Percentiles rank a stretch among this genome's conserved stretches.
These are phyloP conservation scores for Daphne laureola DNA, from an alignment of 441 rosid genomes.

Conservation along the genomic window DNA sequence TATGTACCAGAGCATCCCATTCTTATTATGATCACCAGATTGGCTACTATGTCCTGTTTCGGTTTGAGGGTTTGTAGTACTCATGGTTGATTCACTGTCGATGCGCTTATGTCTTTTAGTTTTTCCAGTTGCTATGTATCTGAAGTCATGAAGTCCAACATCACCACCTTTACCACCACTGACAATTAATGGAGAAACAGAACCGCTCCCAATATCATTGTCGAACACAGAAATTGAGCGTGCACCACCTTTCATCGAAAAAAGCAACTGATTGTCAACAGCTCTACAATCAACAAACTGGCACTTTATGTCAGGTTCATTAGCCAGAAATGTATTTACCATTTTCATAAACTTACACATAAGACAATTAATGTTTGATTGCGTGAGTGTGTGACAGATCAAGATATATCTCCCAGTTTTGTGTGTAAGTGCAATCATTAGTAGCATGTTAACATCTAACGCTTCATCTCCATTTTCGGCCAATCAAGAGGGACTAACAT, in stretches of 20 bases:
- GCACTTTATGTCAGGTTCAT: no score
- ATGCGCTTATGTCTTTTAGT: slow-evolving; percentile 55
- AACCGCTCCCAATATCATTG: slow-evolving; percentile 85
- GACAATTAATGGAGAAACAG: slow-evolving; percentile 83
- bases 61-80: slow-evolving; percentile 23
- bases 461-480: slow-evolving; percentile 1
- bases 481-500: slow-evolving; percentile 4
- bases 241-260: slow-evolving; percentile 69
- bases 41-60: slow-evolving; percentile 27
- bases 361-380: no score
- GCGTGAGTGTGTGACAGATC: not conserved
- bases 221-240: slow-evolving; percentile 84
- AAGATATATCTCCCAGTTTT: not conserved
- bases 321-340: no score
- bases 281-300: not conserved
- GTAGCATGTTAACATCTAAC: not conserved
- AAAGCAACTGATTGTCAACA: slow-evolving; percentile 10
- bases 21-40: slow-evolving; percentile 45
- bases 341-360: no score
- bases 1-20: slow-evolving; percentile 97
- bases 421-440: no score
- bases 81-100: slow-evolving; percentile 34
- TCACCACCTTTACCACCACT: slow-evolving; percentile 95
- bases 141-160: slow-evolving; percentile 89
- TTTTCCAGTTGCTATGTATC: slow-evolving; percentile 86